phyloP scores from a whole-genome alignment of 768 basidiomycete species.

The Tricholoma furcatifolium region DNA sequence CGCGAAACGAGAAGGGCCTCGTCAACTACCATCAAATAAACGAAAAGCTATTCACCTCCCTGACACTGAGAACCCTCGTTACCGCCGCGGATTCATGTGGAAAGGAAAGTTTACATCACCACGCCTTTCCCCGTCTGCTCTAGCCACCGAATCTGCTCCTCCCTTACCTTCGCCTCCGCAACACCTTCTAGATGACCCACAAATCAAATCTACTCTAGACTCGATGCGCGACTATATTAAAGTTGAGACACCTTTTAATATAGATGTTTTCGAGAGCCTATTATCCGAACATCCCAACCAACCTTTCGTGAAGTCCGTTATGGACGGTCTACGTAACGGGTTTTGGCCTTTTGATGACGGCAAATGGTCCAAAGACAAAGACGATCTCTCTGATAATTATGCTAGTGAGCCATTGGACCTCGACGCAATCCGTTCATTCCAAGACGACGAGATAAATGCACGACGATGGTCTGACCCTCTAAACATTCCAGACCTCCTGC shows the following conservation, averaged over 20 bases:
- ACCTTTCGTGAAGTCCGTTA: too few relatives aligned
- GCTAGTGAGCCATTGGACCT: not conserved
- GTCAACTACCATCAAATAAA: too few relatives aligned
- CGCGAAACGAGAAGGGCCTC: too few relatives aligned
- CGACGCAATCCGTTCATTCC: not conserved
- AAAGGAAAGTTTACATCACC: not conserved
- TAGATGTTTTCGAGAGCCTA: not conserved
- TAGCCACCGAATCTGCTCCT: not conserved
- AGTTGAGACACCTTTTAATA: too few relatives aligned
- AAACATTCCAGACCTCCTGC: not conserved
- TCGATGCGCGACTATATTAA: not conserved
- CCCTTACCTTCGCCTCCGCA: not conserved
- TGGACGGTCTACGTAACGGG: not conserved
- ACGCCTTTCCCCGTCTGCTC: not conserved
- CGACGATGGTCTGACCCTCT: not conserved
- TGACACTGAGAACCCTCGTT: too few relatives aligned
- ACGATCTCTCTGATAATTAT: not conserved
- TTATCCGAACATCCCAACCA: too few relatives aligned
- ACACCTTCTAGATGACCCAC: not conserved
- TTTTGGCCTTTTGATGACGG: not conserved
- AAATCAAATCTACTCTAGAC: not conserved
- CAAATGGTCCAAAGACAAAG: not conserved
- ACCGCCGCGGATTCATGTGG: not conserved
- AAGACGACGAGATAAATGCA: not conserved
- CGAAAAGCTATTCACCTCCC: too few relatives aligned